phyloP scores from a whole-genome alignment of 148 eudicot genomes.

The Fagopyrum esculentum region DNA sequence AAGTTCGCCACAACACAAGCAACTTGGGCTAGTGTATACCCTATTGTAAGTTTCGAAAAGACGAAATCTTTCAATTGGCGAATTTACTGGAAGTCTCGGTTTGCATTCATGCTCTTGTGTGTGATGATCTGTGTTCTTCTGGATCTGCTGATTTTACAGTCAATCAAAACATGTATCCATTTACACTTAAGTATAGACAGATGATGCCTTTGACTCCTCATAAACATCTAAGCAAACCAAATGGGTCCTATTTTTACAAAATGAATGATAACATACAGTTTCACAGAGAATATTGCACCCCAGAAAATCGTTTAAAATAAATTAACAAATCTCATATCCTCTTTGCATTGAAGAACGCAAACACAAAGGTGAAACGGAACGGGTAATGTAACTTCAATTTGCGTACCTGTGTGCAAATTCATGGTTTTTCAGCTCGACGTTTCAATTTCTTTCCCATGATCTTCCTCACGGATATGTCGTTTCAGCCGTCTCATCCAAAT shows the following conservation, averaged over 20 bases:
- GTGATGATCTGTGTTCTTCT: no score
- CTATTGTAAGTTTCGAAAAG: no score
- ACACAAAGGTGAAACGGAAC: neutral
- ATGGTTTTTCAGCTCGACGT: conserved; percentile 30
- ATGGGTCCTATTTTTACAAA: conserved; percentile 22
- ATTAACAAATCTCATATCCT: conserved; percentile 3
- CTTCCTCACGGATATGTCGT: conserved; percentile 59
- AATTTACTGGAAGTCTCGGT: no score
- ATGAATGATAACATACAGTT: conserved; percentile 10
- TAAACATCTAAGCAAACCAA: conserved; percentile 18
- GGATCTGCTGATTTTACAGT: no score
- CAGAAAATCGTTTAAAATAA: neutral
- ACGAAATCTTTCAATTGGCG: no score
- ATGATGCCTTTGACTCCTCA: conserved; percentile 4
- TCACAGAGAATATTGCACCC: neutral
- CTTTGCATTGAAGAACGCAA: neutral
- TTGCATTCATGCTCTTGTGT: no score
- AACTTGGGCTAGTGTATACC: no score
- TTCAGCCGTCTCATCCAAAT: conserved; percentile 80
- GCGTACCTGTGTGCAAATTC: neutral
- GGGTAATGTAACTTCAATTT: neutral
- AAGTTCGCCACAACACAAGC: no score
- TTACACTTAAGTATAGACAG: conserved; percentile 6
- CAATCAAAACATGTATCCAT: neutral
- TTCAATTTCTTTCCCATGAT: conserved; percentile 61